Evolutionary conservation across 225 moss, liverwort and hornwort species (phyloP), one percentile per base, ranked within the genome.

Genomic region (Pleurozium schreberi): DNA sequence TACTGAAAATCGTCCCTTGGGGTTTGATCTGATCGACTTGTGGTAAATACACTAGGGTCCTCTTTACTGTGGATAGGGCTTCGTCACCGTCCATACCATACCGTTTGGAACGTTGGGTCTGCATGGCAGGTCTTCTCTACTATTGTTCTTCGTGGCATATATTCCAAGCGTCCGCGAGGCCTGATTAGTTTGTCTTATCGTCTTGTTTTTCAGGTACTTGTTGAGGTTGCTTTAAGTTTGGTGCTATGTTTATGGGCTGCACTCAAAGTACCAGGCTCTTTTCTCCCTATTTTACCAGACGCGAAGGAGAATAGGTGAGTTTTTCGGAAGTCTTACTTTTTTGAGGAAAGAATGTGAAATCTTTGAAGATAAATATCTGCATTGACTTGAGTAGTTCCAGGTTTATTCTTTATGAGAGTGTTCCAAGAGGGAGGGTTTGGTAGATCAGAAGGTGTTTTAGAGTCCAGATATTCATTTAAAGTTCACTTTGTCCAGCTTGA

Each of bases 231-330:
- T 49, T 50, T 97, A 78, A 97, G 97, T 90, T 83, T 96, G 85
- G 91, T 90, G 62, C 93, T 98, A 34, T 98, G 97, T 89, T 92
- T 96, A 63, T 98, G 98, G 98, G 95, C 95, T 79, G 96, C 98
- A 53, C 90, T 98, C 55, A 95, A 83, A 93, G 96, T 98, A 60
- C 96, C 96, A 25, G 96, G 98, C 68, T 92, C 93, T 30, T 96
- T 96, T 82, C 96, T 96, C 78, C 95, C 94, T n/a, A 96, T 98
- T 88, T 84, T 96, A 81, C 95, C 98, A 27, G 95, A 97, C 89
- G 94, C 96, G 10, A 93, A 92, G 88, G 97, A 93, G 89, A 98
- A 96, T 84, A 97, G 94, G 98, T 98, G 58, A 78, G 85, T 47
- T 11, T 88, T 84, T 87, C 64, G 4, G 22, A 52, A 58, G 21